Percentiles rank a stretch among this genome's conserved stretches.
Evolutionary conservation across 257 asterid species (phyloP).

Genomic region (Lantana camara): DNA sequence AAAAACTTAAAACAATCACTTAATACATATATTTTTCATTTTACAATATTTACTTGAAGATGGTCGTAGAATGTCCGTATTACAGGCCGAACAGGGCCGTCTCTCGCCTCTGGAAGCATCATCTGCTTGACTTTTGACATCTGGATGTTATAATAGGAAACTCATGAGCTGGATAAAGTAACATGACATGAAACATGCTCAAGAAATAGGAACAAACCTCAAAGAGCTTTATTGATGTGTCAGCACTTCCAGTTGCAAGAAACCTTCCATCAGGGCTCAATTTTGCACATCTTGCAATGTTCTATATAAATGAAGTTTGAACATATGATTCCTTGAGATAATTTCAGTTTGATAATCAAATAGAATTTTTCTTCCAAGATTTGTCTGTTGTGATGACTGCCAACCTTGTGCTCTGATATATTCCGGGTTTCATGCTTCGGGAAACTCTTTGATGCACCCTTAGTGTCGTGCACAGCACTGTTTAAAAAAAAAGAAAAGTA

Average conservation of each 20-base stretch:
- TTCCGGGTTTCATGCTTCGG: constrained; percentile 77
- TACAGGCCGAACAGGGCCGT: constrained; percentile 71
- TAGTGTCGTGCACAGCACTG: constrained; percentile 58
- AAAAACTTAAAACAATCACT: neutral
- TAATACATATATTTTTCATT: constrained; percentile 25
- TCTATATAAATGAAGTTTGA: constrained; percentile 40
- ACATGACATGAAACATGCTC: constrained; percentile 17
- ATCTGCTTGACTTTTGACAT: constrained; percentile 69
- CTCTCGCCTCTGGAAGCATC: constrained; percentile 75
- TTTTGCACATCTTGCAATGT: constrained; percentile 82
- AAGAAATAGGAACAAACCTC: constrained; percentile 49
- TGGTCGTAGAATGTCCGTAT: constrained; percentile 75
- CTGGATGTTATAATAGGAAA: constrained; percentile 35
- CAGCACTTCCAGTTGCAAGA: constrained; percentile 90
- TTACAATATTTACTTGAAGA: constrained; percentile 53
- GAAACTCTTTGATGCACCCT: constrained; percentile 68
- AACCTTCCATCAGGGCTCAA: constrained; percentile 88
- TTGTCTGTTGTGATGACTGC: constrained; percentile 25
- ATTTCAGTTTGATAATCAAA: constrained; percentile 18
- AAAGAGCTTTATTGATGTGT: constrained; percentile 76
- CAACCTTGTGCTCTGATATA: constrained; percentile 89
- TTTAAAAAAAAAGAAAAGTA: constrained; percentile 21
- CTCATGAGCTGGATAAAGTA: constrained; percentile 25
- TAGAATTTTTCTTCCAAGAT: constrained; percentile 16
- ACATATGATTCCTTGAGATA: constrained; percentile 24